phyloP scores from a whole-genome alignment of 208 protist genomes.

The Crithidia fasciculata region DNA sequence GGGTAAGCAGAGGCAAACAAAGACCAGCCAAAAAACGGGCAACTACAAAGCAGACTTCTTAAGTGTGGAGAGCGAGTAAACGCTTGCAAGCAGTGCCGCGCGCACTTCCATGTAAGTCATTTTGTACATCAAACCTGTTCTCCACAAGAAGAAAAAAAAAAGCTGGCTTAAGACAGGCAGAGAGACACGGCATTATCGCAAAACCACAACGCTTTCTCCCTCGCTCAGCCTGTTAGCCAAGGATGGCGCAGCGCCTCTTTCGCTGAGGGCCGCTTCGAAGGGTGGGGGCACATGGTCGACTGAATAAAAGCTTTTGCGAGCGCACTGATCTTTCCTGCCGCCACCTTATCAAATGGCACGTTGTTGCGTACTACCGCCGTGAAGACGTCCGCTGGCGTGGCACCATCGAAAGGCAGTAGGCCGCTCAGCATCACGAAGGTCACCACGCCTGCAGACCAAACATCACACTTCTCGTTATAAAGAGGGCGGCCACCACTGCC shows the following conservation, averaged over 20 bases:
- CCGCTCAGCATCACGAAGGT: conserved; percentile 85
- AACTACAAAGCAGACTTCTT: no score
- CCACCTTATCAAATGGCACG: conserved; percentile 73
- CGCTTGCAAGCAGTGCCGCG: neutral
- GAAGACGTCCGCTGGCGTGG: conserved; percentile 71
- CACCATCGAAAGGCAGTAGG: conserved; percentile 79
- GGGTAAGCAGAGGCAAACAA: no score
- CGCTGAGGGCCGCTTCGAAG: conserved; percentile 62
- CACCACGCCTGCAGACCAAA: conserved; percentile 91
- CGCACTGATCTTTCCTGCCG: conserved; percentile 36
- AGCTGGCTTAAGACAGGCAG: no score
- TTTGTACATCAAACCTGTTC: neutral
- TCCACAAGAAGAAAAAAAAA: neutral
- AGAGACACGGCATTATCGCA: no score
- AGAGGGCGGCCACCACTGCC: conserved; percentile 30
- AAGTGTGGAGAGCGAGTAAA: neutral
- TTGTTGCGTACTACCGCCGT: conserved; percentile 48
- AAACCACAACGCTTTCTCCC: neutral
- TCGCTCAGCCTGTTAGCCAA: conserved; percentile 46
- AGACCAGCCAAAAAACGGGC: no score
- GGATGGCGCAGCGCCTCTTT: conserved; percentile 64
- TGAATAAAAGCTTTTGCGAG: conserved; percentile 64
- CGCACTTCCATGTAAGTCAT: no score
- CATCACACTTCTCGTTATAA: conserved; percentile 91
- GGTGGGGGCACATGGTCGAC: conserved; percentile 58